phyloP scores from a whole-genome alignment of 2,329 filamentous ascomycete genomes.

The Fusarium sp. region DNA sequence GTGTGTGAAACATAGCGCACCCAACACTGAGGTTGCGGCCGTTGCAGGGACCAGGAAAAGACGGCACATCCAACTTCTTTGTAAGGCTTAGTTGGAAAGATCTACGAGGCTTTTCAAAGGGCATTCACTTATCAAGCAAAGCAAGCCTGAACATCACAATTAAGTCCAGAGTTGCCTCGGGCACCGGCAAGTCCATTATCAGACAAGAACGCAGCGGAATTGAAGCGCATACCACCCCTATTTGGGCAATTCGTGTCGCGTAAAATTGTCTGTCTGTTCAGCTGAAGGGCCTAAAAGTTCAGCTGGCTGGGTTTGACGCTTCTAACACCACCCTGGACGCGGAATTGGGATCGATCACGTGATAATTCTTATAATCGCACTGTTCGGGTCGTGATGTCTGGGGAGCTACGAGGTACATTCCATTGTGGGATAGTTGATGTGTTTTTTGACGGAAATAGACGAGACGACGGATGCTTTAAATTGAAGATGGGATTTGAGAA shows the following conservation, averaged over 20 bases:
- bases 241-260: conserved; percentile 34
- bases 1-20: conserved; percentile 13
- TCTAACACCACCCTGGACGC: conserved; percentile 2
- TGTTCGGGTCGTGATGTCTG: neutral
- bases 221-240: conserved; percentile 1
- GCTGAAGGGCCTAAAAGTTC: conserved; percentile 18
- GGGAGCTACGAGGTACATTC: neutral
- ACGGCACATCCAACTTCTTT: neutral
- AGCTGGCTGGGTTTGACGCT: conserved; percentile 1
- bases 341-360: neutral
- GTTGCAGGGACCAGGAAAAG: conserved; percentile 11
- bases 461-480: neutral
- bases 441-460: neutral
- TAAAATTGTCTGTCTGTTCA: conserved; percentile 14
- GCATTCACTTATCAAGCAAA: neutral
- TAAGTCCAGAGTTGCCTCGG: neutral
- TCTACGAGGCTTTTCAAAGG: conserved; percentile 4
- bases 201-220: conserved; percentile 20
- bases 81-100: conserved; percentile 2
- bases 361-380: neutral
- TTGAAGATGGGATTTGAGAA: neutral
- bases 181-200: neutral
- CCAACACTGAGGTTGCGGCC: neutral
- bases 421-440: conserved; percentile 1
- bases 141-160: neutral